phyloP scores from a whole-genome alignment of 257 asterid genomes.

The Solanum sejunctum region DNA sequence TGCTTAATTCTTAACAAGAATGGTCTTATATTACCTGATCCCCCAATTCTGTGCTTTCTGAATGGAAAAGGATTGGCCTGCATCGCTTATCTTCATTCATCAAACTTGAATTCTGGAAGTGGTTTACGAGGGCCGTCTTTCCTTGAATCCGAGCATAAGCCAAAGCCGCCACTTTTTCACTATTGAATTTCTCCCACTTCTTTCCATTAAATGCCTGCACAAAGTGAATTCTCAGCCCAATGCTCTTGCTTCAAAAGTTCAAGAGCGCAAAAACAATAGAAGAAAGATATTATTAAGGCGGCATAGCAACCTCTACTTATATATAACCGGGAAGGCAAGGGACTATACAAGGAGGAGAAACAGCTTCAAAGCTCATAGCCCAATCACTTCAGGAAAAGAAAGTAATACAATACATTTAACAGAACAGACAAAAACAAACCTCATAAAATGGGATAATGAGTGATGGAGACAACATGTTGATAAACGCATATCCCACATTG shows the following conservation, averaged over 20 bases:
- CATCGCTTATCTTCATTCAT: slow-evolving; percentile 76
- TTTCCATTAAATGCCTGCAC: slow-evolving; percentile 57
- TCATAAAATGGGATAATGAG: slow-evolving; percentile 56
- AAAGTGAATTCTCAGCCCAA: neutral
- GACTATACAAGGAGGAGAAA: neutral
- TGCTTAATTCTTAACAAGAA: neutral
- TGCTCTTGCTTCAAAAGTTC: neutral
- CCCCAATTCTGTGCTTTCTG: slow-evolving; percentile 21
- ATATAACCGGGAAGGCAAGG: neutral
- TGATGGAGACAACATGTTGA: slow-evolving; percentile 63
- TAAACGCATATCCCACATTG: slow-evolving; percentile 88
- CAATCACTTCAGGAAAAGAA: neutral
- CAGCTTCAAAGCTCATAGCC: neutral
- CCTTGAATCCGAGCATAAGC: slow-evolving; percentile 87
- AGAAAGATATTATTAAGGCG: neutral
- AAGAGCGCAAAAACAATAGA: neutral
- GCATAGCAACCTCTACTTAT: neutral
- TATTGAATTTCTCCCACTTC: slow-evolving; percentile 78
- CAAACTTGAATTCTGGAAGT: slow-evolving; percentile 77
- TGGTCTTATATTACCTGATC: slow-evolving; percentile 20
- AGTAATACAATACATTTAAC: neutral
- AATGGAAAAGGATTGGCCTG: slow-evolving; percentile 53
- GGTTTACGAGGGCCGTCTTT: slow-evolving; percentile 49
- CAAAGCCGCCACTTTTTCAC: slow-evolving; percentile 67
- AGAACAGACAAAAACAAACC: slow-evolving; percentile 22